Evolutionary conservation across 257 asterid genomes (phyloP).

Genomic region (Ophiorrhiza pumila): DNA sequence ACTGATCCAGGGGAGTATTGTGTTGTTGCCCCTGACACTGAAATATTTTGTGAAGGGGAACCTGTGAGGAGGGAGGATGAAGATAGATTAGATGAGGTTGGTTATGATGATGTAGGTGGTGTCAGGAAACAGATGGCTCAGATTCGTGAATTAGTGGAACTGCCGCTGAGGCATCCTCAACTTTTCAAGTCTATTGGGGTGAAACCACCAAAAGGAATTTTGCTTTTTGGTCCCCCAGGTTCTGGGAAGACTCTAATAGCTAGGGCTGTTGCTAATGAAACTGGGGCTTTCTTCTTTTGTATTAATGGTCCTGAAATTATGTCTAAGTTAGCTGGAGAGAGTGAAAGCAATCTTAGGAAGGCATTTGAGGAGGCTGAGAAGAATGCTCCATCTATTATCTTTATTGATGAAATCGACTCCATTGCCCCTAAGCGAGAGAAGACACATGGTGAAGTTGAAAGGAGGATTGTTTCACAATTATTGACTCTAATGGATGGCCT

Average conservation of each 20-base stretch:
- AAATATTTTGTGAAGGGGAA: constrained; percentile 67
- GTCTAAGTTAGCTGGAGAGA: constrained; percentile 65
- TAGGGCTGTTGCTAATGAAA: constrained; percentile 60
- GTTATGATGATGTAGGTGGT: constrained; percentile 76
- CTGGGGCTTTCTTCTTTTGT: constrained; percentile 59
- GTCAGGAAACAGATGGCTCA: constrained; percentile 77
- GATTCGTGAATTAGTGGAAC: constrained; percentile 68
- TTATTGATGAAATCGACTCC: constrained; percentile 59
- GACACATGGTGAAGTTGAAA: constrained; percentile 61
- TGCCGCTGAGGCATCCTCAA: constrained; percentile 70
- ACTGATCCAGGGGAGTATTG: constrained; percentile 71
- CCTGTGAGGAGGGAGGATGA: constrained; percentile 66
- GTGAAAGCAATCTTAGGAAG: constrained; percentile 62
- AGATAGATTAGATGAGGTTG: constrained; percentile 63
- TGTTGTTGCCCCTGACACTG: constrained; percentile 74
- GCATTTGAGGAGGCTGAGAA: constrained; percentile 70
- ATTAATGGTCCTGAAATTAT: constrained; percentile 62
- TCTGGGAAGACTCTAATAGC: constrained; percentile 61
- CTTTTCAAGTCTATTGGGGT: constrained; percentile 73
- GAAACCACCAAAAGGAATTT: constrained; percentile 68
- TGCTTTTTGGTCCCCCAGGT: constrained; percentile 59
- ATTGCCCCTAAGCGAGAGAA: constrained; percentile 64
- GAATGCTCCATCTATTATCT: constrained; percentile 58
- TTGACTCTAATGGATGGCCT: constrained; percentile 58
- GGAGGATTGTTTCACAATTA: constrained; percentile 58